phyloP scores from a whole-genome alignment of 2,329 filamentous ascomycete species.

The Monosporascus sp. region DNA sequence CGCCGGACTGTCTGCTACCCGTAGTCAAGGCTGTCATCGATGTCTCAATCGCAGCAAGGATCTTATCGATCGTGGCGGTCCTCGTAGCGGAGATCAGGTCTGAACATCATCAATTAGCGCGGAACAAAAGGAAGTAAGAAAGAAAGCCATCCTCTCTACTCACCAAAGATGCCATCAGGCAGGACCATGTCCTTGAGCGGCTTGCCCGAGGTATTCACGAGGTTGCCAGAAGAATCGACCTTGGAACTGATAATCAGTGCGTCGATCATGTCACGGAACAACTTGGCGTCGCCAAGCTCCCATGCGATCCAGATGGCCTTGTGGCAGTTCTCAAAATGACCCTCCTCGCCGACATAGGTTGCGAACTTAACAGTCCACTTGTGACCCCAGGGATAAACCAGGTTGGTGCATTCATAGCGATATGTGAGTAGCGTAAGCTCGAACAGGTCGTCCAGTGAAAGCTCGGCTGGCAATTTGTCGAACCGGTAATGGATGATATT shows the following conservation, averaged over 20 bases:
- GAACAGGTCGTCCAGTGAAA: conserved; percentile 15
- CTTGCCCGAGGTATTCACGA: conserved; percentile 14
- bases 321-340: conserved; percentile 11
- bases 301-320: conserved; percentile 18
- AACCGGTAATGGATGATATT: conserved; percentile 21
- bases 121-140: background rate
- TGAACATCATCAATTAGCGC: background rate
- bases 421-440: conserved; percentile 12
- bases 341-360: background rate
- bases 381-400: conserved; percentile 19
- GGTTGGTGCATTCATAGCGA: conserved; percentile 17
- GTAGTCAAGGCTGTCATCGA: conserved; percentile 9
- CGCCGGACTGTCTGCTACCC: background rate
- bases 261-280: conserved; percentile 19
- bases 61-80: conserved; percentile 8
- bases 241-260: conserved; percentile 15
- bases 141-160: background rate
- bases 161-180: conserved; percentile 17
- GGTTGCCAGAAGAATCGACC: conserved; percentile 11
- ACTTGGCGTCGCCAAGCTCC: conserved; percentile 15
- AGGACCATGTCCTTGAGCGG: conserved; percentile 16
- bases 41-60: conserved; percentile 9
- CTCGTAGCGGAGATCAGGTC: conserved; percentile 11
- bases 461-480: conserved; percentile 8
- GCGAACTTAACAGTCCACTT: conserved; percentile 13